Evolutionary conservation across 352 stramenopile species (phyloP).

Genomic region (Pythium rishiriense): DNA sequence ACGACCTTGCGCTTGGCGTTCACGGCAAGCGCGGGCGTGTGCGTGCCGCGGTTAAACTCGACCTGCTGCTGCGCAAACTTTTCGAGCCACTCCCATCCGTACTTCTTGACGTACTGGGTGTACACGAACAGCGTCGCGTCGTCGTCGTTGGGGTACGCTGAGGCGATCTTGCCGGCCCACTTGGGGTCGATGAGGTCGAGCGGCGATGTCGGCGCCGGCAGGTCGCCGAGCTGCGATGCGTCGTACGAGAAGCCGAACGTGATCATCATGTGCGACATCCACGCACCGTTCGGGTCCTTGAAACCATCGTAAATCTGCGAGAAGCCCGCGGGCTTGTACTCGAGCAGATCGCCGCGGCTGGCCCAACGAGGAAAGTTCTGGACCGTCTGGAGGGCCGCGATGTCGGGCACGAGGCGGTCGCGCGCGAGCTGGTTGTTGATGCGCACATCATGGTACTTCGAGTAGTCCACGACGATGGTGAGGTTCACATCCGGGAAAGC

Average conservation of each 20-base stretch:
- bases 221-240: slow-evolving; percentile 13
- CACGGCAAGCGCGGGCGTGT: slow-evolving; percentile 33
- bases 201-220: neutral
- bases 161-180: slow-evolving; percentile 41
- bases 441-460: slow-evolving; percentile 57
- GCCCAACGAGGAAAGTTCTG: slow-evolving; percentile 55
- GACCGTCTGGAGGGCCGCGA: slow-evolving; percentile 50
- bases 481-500: slow-evolving; percentile 61
- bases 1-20: slow-evolving; percentile 35
- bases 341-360: slow-evolving; percentile 41
- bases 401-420: slow-evolving; percentile 41
- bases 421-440: slow-evolving; percentile 64
- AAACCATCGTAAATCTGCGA: slow-evolving; percentile 53
- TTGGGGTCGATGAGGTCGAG: slow-evolving; percentile 14
- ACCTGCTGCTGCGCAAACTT: slow-evolving; percentile 44
- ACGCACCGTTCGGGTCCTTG: slow-evolving; percentile 33
- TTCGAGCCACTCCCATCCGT: slow-evolving; percentile 51
- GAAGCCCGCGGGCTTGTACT: slow-evolving; percentile 58
- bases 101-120: slow-evolving; percentile 45
- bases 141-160: slow-evolving; percentile 50
- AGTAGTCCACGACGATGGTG: slow-evolving; percentile 59
- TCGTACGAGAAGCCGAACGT: slow-evolving; percentile 52
- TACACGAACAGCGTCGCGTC: slow-evolving; percentile 56
- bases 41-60: slow-evolving; percentile 36
- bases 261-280: slow-evolving; percentile 41